Conservation (phyloP, 1,284 basidiomycete genomes). For the Naganishia cerealis region DNA sequence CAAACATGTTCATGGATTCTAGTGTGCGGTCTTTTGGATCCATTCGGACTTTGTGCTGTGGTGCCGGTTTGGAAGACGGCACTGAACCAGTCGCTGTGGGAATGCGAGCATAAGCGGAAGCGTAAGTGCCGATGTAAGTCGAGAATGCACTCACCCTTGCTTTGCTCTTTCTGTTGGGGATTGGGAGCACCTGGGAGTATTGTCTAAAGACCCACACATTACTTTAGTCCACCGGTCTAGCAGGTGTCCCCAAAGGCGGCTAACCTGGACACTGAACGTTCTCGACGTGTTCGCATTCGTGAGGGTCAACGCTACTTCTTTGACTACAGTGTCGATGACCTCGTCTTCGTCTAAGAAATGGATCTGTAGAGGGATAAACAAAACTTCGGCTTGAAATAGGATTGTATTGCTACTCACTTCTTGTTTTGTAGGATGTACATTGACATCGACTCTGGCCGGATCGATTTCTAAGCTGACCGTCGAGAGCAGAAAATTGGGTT, state of each 20-base stretch:
- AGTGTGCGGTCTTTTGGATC: constrained; percentile 83
- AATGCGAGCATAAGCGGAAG: background rate
- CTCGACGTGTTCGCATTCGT: constrained; percentile 66
- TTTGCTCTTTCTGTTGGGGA: constrained; percentile 34
- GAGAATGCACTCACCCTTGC: background rate
- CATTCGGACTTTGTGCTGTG: constrained; percentile 90
- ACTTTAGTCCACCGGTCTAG: background rate
- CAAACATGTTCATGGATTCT: constrained; percentile 70
- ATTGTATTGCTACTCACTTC: constrained; percentile 58
- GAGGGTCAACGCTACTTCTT: constrained; percentile 67
- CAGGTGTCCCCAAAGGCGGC: constrained; percentile 11
- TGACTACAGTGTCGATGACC: constrained; percentile 78
- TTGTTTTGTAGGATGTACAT: constrained; percentile 96
- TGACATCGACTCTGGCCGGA: constrained; percentile 88
- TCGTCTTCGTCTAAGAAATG: constrained; percentile 91
- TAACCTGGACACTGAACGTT: constrained; percentile 78
- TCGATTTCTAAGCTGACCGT: constrained; percentile 74
- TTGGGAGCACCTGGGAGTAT: constrained; percentile 50
- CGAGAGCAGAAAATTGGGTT: constrained; percentile 2
- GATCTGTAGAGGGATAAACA: constrained; percentile 56
- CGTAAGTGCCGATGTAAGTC: background rate
- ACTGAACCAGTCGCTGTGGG: background rate
- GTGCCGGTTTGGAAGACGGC: constrained; percentile 55
- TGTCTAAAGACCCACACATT: constrained; percentile 41
- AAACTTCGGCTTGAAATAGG: background rate